Base-by-base conservation (phyloP, 1,139 yeast genomes). In the Meyerozyma carpophila region DNA sequence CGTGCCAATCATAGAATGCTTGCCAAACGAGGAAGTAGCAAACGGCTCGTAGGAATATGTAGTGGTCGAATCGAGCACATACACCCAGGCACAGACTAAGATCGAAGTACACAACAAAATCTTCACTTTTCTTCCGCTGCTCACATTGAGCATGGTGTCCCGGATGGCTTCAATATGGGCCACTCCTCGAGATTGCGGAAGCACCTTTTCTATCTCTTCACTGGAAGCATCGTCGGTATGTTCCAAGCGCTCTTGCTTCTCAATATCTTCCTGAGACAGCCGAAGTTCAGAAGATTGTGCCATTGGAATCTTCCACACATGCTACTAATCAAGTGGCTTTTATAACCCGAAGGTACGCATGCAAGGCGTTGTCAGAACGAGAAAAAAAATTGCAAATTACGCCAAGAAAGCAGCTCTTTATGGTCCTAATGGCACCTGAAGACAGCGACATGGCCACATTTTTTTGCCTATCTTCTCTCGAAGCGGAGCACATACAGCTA, bases 61-160 rank as follows among this genome's bases (percentile, higher is more conserved):
- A 14, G 76, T 68, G 36, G 66, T 61, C 26, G 59, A 55, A 37
- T 71, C 74, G 25, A 74, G 59, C 26, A 71, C 55, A 29, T 55
- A 50, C 13, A 63, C 66, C 61, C 72, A 67, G 5, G 75, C 61
- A 43, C 67, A 55, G n/a, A 70, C 51, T 36, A 69, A 50, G 29
- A 71, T 53, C 31, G 66, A 62, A 29, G 45, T 48, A 13, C 34
- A 31, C n/a, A 31, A 16, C 8, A 47, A 39, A 6, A 41, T 26
- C 10, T 13, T 31, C 16, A 44, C 36, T 8, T 27, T 31, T 9
- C 36, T 44, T 11, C 50, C 51, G 20, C 43, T 43, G 38, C 47
- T 56, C 49, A 40, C 36, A 28, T 52, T 53, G 21, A 31, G 14
- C 62, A 63, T 59, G 8, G 54, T 42, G 24, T 47, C 41, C 39